phyloP scores from a whole-genome alignment of 208 protist species.

The Polymyxa betae region DNA sequence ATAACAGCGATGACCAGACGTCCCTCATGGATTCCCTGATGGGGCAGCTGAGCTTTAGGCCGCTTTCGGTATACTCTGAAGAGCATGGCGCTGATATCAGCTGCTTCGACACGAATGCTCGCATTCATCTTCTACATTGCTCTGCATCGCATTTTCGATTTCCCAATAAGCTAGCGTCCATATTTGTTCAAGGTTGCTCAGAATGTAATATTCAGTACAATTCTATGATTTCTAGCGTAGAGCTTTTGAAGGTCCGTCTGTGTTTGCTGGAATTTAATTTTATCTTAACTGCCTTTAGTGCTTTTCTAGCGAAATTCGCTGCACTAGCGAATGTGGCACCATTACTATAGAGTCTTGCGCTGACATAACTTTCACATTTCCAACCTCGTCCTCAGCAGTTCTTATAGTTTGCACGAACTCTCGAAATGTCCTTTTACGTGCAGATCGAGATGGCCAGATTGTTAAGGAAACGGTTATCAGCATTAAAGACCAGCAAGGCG shows the following conservation, averaged over 20 bases:
- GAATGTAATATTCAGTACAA: conserved; percentile 9
- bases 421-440: neutral
- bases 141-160: neutral
- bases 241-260: neutral
- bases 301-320: neutral
- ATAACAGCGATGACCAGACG: neutral
- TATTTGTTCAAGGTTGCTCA: neutral
- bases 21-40: neutral
- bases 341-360: conserved; percentile 1
- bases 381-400: neutral
- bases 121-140: conserved; percentile 19
- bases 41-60: neutral
- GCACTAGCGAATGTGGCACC: neutral
- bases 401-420: conserved; percentile 13
- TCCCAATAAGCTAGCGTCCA: neutral
- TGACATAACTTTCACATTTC: conserved; percentile 22
- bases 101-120: neutral
- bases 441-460: neutral
- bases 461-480: neutral
- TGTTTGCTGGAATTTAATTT: neutral
- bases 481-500: neutral
- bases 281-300: neutral
- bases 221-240: conserved; percentile 14
- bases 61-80: neutral
- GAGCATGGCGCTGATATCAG: neutral